These are phyloP conservation scores for Cucumis melo DNA, from an alignment of 306 rosid species.

Conservation along the genomic window DNA sequence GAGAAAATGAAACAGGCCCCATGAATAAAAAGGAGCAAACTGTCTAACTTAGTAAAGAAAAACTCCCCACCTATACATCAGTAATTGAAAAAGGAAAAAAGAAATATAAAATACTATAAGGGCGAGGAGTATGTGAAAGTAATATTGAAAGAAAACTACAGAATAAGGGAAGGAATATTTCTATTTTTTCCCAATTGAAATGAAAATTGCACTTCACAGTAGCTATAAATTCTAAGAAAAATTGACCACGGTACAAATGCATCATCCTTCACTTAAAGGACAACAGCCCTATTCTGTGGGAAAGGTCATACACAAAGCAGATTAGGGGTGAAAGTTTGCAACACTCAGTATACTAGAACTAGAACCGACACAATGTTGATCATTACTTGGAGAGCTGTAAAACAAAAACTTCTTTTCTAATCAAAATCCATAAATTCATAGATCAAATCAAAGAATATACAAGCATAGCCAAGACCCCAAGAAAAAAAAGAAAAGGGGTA, in stretches of 20 bases:
- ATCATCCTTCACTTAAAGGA: background rate
- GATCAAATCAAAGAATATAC: background rate
- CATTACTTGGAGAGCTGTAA: background rate
- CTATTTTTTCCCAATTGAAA: background rate
- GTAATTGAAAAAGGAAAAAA: background rate
- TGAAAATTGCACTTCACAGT: background rate
- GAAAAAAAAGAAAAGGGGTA: no score
- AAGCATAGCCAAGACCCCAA: background rate
- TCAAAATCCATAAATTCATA: background rate
- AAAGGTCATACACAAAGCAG: background rate
- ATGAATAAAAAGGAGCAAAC: background rate
- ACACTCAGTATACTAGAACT: background rate
- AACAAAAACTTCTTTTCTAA: background rate
- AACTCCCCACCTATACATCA: background rate
- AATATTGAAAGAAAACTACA: background rate
- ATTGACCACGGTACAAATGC: background rate
- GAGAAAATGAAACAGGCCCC: background rate
- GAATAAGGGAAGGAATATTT: background rate
- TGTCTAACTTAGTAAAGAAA: background rate
- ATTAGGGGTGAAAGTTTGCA: background rate
- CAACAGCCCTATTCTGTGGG: no score
- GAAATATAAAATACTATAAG: no score
- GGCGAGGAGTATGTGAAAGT: background rate
- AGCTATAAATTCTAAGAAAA: background rate
- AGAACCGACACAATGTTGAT: background rate